A percentile compares a stretch with the other conserved stretches of the same genome.
These are phyloP conservation scores for Leishmania mexicana DNA, from an alignment of 208 protist species.

Conservation along the genomic window DNA sequence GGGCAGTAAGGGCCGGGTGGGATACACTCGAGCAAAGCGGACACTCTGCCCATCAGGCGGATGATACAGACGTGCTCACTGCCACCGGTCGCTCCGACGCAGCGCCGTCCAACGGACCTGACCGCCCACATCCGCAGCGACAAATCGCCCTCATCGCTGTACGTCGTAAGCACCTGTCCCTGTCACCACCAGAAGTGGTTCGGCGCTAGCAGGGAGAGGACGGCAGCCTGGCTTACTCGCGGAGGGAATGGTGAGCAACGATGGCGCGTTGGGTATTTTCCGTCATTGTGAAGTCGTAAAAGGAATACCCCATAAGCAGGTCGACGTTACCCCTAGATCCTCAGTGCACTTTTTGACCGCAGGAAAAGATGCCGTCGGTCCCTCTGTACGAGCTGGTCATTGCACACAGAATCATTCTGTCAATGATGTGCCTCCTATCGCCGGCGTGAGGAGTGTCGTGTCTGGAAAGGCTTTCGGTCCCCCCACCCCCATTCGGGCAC, in stretches of 20 bases:
- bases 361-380: too few species aligned
- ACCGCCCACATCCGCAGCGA: background rate
- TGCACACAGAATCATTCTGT: too few species aligned
- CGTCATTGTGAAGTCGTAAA: background rate
- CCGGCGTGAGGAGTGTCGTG: background rate
- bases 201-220: background rate
- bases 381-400: rapidly evolving
- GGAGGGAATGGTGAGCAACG: too few species aligned
- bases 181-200: background rate
- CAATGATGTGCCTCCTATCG: background rate
- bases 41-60: background rate
- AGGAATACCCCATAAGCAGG: too few species aligned
- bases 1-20: background rate
- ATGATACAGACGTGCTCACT: background rate
- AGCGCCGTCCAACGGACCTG: background rate
- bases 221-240: background rate
- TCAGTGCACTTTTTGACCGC: background rate
- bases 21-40: background rate
- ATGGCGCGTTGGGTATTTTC: background rate
- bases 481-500: too few species aligned
- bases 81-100: background rate
- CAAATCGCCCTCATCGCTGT: too few species aligned
- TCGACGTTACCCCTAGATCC: too few species aligned
- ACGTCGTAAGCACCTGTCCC: background rate
- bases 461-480: too few species aligned